Evolutionary conservation across 768 basidiomycete species (phyloP), one percentile per base, ranked within the genome.

Genomic region (Tulasnella calospora): DNA sequence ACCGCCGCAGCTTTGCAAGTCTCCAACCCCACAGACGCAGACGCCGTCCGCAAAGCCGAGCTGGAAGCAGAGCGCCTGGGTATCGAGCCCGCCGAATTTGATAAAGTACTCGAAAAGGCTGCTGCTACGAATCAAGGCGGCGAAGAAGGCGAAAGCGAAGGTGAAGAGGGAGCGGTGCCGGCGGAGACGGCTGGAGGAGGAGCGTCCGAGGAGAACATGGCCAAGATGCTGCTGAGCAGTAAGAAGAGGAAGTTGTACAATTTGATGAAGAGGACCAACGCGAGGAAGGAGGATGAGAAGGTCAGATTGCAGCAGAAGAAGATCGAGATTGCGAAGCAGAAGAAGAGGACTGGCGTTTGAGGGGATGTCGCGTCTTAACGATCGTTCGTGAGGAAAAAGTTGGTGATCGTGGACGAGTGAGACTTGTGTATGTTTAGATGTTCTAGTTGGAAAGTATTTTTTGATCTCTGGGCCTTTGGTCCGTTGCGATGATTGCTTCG

Each of bases 211-310:
- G 87, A 90, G 82, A 93, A 96, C 83, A 94, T 97, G 92, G 92
- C 94, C 85, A 97, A 96, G 88, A 97, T 98, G 91, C 88, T 98
- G 90, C 92, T 98, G 91, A 97, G 94, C 86, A 95, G 94, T 85
- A 95, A 93, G 86, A 92, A 97, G 84, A 89, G 91, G 82, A 96
- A 96, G 85, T 85, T 98, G 82, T 97, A 96, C 84, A 94, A 95
- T 85, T 92, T 92, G 85, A 93, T 98, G 90, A 94, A 95, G 86
- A 90, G 93, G 83, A 91, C 91, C 81, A 89, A 96, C 83, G 88
- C 89, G 83, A 93, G 92, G 85, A 91, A 91, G 79, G 87, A 87
- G 19, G 85, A 88, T 35, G 94, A 97, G 92, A 96, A 96, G 83
- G 30, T 33, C 4, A 67, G 33, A 75, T 83, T 95, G 82, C 89